phyloP scores from a whole-genome alignment of 1,139 yeast species.

The Kluyveromyces marxianus region DNA sequence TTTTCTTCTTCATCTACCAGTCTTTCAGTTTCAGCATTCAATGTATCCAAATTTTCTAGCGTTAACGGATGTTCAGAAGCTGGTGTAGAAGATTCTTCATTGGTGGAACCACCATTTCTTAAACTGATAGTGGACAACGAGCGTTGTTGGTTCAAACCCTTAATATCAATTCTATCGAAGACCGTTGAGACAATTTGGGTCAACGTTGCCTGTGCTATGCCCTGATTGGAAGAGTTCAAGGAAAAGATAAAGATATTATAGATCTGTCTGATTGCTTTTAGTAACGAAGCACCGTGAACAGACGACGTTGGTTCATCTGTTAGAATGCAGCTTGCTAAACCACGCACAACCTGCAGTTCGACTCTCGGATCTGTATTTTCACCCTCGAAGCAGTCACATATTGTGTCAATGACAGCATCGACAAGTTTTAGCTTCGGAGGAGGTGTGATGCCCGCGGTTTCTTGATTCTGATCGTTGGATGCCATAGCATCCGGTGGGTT shows the following conservation, averaged over 20 bases:
- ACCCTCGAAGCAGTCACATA: constrained; percentile 80
- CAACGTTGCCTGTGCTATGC: constrained; percentile 90
- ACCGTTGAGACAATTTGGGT: constrained; percentile 85
- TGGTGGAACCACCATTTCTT: constrained; percentile 4
- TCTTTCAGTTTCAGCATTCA: constrained; percentile 50
- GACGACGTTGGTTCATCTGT: constrained; percentile 57
- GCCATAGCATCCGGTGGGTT: constrained; percentile 35
- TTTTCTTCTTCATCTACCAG: constrained; percentile 41
- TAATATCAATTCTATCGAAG: constrained; percentile 58
- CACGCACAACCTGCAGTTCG: constrained; percentile 88
- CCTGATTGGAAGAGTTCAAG: constrained; percentile 73
- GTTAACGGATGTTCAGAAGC: constrained; percentile 39
- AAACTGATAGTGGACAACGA: constrained; percentile 13
- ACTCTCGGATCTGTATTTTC: constrained; percentile 86
- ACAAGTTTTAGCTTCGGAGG: constrained; percentile 55
- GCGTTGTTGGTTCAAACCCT: constrained; percentile 6
- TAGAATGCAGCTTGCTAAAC: constrained; percentile 79
- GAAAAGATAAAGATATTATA: constrained; percentile 88
- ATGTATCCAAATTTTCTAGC: constrained; percentile 47
- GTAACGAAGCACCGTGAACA: constrained; percentile 82
- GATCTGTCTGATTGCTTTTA: constrained; percentile 87
- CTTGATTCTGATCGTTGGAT: constrained; percentile 27
- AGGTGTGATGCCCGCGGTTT: constrained; percentile 38
- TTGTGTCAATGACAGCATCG: constrained; percentile 79
- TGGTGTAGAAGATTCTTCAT: constrained; percentile 2